Evolutionary conservation across 192 early-diverging fungal genomes (phyloP), one percentile per base, ranked within the genome.

Genomic region (Irineochytrium annulatum): DNA sequence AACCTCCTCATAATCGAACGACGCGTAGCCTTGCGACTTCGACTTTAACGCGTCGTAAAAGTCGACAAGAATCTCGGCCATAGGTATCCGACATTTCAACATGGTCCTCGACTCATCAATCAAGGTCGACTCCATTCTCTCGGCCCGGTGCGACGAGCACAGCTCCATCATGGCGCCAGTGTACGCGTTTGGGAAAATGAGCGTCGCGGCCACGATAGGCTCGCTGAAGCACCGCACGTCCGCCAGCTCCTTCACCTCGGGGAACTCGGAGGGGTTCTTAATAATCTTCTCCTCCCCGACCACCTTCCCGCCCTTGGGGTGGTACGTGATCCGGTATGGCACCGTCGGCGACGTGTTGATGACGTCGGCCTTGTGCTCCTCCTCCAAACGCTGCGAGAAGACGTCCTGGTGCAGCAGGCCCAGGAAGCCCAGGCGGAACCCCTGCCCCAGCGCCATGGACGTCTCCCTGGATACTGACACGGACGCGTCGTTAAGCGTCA

Each of bases 381-480:
- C 71, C 34, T 77, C 94, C 30, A 98, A 72, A 16, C 95, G 77
- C 67, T 98, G 93, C 17, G 90, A 73, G 63, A 98, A 98, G 28
- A 98, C 95, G 70, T 98, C 95, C 95, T 97, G 95, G 60, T 98
- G 95, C 32, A 98, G 62, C 0, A 92, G 97, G 19, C 95, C 95
- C 52, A 98, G 64, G 55, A 98, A 98, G 8, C 95, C 95, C 20
- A 98, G 72, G 1, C 95, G 82, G 84, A 92, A 98, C 2, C 95
- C 95, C 71, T 98, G 95, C 1, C 95, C 95, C 26, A 98, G 61
- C 22, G 94, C 91, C 19, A 68, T 80, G 63, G 58, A 63, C 2
- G 72, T 75, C 39, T 81, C 79, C 22, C 90, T 89, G 56, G 89
- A 83, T 0, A 98, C 87, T 46, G 79, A 75, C 3, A 98, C 95